Percentiles rank a stretch among this genome's conserved stretches.
These are phyloP conservation scores for Polychaeton citri DNA, from an alignment of 2,329 filamentous ascomycete genomes.

Conservation along the genomic window DNA sequence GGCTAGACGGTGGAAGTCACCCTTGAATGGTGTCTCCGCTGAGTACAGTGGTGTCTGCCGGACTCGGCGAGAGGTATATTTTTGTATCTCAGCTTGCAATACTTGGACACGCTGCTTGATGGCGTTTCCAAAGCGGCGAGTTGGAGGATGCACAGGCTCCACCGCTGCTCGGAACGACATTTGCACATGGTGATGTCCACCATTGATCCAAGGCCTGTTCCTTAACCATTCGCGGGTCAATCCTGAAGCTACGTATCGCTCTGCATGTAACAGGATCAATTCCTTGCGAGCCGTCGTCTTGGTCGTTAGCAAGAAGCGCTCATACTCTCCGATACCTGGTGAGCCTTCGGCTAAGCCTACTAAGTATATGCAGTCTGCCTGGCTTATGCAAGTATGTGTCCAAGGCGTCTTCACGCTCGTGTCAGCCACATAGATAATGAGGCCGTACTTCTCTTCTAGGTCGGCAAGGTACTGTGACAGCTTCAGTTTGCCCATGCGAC, in stretches of 20 bases:
- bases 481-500: constrained; percentile 91
- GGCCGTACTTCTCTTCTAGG: constrained; percentile 89
- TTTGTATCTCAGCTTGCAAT: constrained; percentile 91
- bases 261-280: constrained; percentile 75
- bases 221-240: constrained; percentile 74
- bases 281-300: constrained; percentile 94
- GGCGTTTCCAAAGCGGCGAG: constrained; percentile 68
- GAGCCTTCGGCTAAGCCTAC: constrained; percentile 85
- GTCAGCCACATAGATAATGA: constrained; percentile 91
- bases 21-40: constrained; percentile 83
- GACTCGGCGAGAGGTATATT: constrained; percentile 90
- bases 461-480: constrained; percentile 92
- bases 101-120: constrained; percentile 90
- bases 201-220: constrained; percentile 95
- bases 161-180: constrained; percentile 73
- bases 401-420: constrained; percentile 94
- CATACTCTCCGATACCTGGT: constrained; percentile 85
- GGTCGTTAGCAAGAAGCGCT: constrained; percentile 89
- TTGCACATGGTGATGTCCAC: constrained; percentile 92
- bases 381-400: constrained; percentile 95
- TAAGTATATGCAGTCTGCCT: constrained; percentile 89
- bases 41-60: constrained; percentile 81
- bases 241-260: constrained; percentile 74
- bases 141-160: constrained; percentile 61
- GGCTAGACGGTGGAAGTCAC: constrained; percentile 88